phyloP scores from a whole-genome alignment of 83 land plant genomes.

The Isoetes engelmannii region DNA sequence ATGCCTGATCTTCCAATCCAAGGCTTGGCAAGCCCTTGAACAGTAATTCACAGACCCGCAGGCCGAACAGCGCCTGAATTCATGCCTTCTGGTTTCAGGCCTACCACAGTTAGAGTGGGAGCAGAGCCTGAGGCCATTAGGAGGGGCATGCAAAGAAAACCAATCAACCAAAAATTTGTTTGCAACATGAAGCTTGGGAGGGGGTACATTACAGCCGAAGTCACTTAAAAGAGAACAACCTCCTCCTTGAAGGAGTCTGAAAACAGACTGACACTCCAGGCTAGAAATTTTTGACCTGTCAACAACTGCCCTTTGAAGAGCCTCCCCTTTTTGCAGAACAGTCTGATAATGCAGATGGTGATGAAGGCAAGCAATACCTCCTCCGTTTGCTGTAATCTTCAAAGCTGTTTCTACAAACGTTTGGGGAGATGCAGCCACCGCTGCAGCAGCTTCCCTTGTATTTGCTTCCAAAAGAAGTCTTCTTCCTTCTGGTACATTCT shows the following conservation, averaged over 20 bases:
- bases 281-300: background rate
- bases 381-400: background rate
- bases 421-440: conserved; percentile 16
- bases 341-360: conserved; percentile 15
- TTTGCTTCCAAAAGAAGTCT: conserved; percentile 59
- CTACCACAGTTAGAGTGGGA: conserved; percentile 63
- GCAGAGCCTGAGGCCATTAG: conserved; percentile 16
- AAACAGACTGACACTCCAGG: conserved; percentile 15
- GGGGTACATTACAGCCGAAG: conserved; percentile 30
- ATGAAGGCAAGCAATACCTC: conserved; percentile 14
- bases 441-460: conserved; percentile 53
- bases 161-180: conserved; percentile 26
- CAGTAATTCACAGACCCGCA: conserved; percentile 70
- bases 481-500: conserved; percentile 40
- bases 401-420: conserved; percentile 18
- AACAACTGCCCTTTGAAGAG: background rate
- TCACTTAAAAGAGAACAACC: conserved; percentile 32
- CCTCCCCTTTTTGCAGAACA: background rate
- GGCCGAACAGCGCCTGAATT: conserved; percentile 71
- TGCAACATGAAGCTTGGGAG: conserved; percentile 27
- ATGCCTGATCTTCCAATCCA: conserved; percentile 68
- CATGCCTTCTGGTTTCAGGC: conserved; percentile 59
- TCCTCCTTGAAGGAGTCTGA: conserved; percentile 18
- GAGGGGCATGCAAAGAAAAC: conserved; percentile 14
- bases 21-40: conserved; percentile 72